Evolutionary conservation across 805 yeast species (phyloP), one percentile per base, ranked within the genome.

Genomic region (Candida khao-thaluensis): DNA sequence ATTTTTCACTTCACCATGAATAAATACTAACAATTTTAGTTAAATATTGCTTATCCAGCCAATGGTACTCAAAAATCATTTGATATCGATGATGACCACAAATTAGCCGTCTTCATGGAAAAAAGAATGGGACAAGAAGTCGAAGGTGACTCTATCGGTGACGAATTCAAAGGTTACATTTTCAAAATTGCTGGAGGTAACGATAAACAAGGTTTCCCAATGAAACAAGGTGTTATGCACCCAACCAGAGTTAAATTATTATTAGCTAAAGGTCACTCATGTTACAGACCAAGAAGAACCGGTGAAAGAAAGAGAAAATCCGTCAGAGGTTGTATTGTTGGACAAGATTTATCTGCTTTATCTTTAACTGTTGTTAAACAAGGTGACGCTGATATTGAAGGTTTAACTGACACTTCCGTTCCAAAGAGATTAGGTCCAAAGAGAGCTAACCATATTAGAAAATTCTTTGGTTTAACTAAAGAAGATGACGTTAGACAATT

Each of bases 261-360:
- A 70, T 80, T 93, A 69, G 73, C 95, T 60, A 82, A 88, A 77
- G 96, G 91, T 66, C 84, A 78, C 79, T 87, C 97, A 62, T 91
- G 98, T 82, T 93, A 93, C 95, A 91, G 99, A 82, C 95, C 96
- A 74, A 93, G 99, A 82, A 88, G 98, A 79, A 68, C 74, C 56
- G 99, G 99, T 84, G 99, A 93, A 83, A 87, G 99, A 81, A 93
- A 93, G 95, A 90, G 99, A 82, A 93, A 93, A 85, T 87, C 96
- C 54, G 97, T 93, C 65, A 90, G 98, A 82, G 99, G 99, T 73
- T 91, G 97, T 79, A 93, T 93, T 66, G 96, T 93, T 63, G 95
- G 87, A 71, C 81, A 85, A 70, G 99, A 93, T 77, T 80, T 93
- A 72, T 88, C 99, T 64, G 99, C 85, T 60, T 80, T 93, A 59